A percentile compares a stretch with the other conserved stretches of the same genome.
Evolutionary conservation across 192 early-diverging fungal species (phyloP).

Genomic region (Diversispora eburnea): DNA sequence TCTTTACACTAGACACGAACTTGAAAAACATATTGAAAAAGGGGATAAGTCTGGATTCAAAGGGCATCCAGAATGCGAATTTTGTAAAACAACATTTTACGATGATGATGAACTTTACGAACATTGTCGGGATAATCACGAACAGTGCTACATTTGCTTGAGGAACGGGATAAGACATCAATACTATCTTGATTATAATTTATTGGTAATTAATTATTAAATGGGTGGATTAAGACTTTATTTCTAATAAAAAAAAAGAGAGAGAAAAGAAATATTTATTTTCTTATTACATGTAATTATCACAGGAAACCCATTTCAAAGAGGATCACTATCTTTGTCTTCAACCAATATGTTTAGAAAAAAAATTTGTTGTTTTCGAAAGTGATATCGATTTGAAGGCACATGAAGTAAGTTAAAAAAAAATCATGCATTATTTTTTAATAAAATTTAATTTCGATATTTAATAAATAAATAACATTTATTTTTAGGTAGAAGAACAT

Average conservation of each 20-base stretch:
- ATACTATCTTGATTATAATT: constrained; percentile 82
- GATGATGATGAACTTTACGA: constrained; percentile 92
- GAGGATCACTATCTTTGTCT: constrained; percentile 78
- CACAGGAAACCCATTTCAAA: constrained; percentile 70
- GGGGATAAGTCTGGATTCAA: constrained; percentile 74
- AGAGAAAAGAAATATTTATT: not conserved
- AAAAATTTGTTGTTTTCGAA: constrained; percentile 95
- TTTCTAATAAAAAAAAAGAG: not conserved
- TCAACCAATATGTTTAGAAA: constrained; percentile 78
- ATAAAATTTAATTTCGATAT: constrained; percentile 26
- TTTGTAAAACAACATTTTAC: constrained; percentile 82
- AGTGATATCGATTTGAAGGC: constrained; percentile 87
- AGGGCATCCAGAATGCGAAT: constrained; percentile 89
- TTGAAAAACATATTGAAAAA: constrained; percentile 70
- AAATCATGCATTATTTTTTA: constrained; percentile 31
- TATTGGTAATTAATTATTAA: constrained; percentile 55
- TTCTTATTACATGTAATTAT: not conserved
- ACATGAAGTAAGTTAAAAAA: constrained; percentile 63
- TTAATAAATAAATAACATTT: not conserved
- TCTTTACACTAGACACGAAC: constrained; percentile 71
- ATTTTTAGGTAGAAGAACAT: constrained; percentile 38
- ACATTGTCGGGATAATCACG: constrained; percentile 90
- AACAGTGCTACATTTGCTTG: constrained; percentile 89
- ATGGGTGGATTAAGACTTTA: not conserved
- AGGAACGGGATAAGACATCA: constrained; percentile 70